phyloP scores from a whole-genome alignment of 2,329 filamentous ascomycete species.

The Calonectria honghensis region DNA sequence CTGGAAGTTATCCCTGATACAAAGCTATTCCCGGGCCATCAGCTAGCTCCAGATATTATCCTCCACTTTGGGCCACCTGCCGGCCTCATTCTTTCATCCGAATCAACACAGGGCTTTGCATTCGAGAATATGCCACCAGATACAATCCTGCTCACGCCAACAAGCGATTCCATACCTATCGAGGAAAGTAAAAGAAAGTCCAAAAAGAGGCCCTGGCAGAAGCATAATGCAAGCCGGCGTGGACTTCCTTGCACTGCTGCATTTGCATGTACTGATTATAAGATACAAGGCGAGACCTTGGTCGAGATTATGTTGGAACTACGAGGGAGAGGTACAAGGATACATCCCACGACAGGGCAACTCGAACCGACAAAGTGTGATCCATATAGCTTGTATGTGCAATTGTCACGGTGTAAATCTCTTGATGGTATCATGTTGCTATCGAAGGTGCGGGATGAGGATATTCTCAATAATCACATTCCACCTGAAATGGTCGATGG shows the following conservation, averaged over 20 bases:
- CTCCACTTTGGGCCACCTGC: too few species aligned
- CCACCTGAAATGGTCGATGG: too few species aligned
- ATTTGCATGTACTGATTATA: conserved; percentile 31
- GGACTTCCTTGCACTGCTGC: conserved; percentile 14
- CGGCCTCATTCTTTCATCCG: too few species aligned
- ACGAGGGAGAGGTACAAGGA: not conserved
- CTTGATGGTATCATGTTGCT: conserved; percentile 25
- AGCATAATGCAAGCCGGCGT: not conserved
- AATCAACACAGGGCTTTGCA: too few species aligned
- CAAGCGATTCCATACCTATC: too few species aligned
- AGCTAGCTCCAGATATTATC: too few species aligned
- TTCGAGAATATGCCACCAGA: too few species aligned
- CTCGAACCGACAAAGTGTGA: not conserved
- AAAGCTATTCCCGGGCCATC: too few species aligned
- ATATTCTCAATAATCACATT: not conserved
- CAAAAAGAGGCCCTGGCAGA: conserved; percentile 29
- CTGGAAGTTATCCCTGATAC: too few species aligned
- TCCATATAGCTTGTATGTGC: conserved; percentile 22
- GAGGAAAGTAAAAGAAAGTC: not conserved
- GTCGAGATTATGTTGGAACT: not conserved
- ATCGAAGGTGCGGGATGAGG: not conserved
- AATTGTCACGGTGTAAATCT: conserved; percentile 2
- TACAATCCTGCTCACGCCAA: too few species aligned
- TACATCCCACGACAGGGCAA: not conserved
- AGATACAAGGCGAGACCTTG: conserved; percentile 1